Evolutionary conservation across 257 asterid species (phyloP).

Genomic region (Nicotiana undulata): DNA sequence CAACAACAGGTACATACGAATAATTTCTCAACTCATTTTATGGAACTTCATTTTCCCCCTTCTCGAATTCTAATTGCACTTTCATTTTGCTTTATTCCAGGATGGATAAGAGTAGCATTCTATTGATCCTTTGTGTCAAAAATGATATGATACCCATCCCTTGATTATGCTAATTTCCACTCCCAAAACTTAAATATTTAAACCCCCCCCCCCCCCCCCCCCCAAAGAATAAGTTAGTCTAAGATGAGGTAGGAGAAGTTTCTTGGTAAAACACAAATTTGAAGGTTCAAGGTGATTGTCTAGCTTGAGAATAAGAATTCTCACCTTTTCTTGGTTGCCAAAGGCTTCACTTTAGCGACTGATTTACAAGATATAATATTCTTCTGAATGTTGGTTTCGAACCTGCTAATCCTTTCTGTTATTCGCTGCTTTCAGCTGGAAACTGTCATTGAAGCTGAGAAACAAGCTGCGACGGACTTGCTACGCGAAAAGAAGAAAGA

Average conservation of each 20-base stretch:
- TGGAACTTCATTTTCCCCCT: background rate
- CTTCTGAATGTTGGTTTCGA: background rate
- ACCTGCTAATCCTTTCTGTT: background rate
- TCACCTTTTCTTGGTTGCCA: background rate
- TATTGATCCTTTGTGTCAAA: too few relatives aligned
- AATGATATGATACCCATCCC: background rate
- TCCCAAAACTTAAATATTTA: background rate
- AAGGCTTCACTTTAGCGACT: background rate
- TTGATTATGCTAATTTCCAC: background rate
- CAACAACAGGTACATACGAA: constrained; percentile 62
- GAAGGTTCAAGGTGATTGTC: background rate
- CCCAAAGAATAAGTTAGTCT: background rate
- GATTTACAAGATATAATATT: background rate
- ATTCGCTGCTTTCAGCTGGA: constrained; percentile 47
- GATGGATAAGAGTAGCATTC: too few relatives aligned
- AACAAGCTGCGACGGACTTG: constrained; percentile 85
- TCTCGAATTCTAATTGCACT: background rate
- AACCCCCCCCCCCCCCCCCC: too few relatives aligned
- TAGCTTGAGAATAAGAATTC: background rate
- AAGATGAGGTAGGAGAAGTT: background rate
- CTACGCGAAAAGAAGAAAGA: constrained; percentile 85
- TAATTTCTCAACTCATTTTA: too few relatives aligned
- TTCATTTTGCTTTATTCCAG: background rate
- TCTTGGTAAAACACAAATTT: background rate
- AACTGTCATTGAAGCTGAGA: constrained; percentile 81